Base-by-base conservation (phyloP, 768 basidiomycete genomes). In the Strobilomyces confusus region DNA sequence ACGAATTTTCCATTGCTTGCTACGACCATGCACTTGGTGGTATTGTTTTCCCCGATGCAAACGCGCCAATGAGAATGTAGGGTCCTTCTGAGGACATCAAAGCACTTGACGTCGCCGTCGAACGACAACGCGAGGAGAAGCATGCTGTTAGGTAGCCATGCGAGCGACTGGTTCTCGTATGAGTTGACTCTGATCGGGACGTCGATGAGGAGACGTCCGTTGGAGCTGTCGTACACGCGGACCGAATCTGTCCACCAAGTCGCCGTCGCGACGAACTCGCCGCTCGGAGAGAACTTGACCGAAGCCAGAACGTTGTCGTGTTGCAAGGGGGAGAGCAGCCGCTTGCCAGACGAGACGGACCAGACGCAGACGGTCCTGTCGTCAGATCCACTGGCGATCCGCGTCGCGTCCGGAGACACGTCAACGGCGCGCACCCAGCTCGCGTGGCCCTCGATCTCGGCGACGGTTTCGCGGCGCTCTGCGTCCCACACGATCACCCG, bases 351-450 rank as follows among this genome's bases (percentile, higher is more conserved):
- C 4, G 7, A 17, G 23, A 62, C 17, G n/a, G 48, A 52, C 54
- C 54, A 56, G 11, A 60, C 34, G n/a, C 58, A 50, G 13, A 38
- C 51, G 15, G 37, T 52, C 36, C 23, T 44, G 44, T 60, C 59
- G n/a, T 51, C 54, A 7, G 59, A 60, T 1, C 54, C 62, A 5
- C 45, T 51, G 30, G 44, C 58, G 1, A 63, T 40, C 17, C 15
- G 45, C 7, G 43, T 52, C 43, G 4, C 23, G 15, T 63, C 58
- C 4, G 46, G 51, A 15, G 62, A 63, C 17, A 63, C 9, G 29
- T 63, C 62, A 5, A 63, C 54, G 19, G 57, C 55, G 47, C 56
- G 56, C 55, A 57, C 56, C 56, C 33, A 57, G 14, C 40, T 22
- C 25, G 4, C 9, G 11, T 58, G 59, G 9, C 34, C 61, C 7